Evolutionary conservation across 129 eudicot genomes (phyloP), one percentile per base, ranked within the genome.

Genomic region (Lactuca saligna): DNA sequence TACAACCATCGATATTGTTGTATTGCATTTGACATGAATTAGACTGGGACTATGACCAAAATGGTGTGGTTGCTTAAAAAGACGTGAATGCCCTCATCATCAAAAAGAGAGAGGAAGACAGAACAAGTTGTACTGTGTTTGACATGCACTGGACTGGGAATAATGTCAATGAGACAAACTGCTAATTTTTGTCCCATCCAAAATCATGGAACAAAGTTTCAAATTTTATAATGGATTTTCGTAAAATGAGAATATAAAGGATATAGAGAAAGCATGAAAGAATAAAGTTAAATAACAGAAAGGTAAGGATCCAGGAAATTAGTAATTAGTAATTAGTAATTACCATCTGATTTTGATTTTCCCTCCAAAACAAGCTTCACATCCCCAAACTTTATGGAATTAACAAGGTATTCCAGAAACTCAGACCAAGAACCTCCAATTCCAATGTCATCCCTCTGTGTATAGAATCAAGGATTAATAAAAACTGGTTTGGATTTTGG

Each of bases 361-460:
- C 89, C 93, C 46, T 84, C 95, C 76, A 91, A 55, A 79, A 78
- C 68, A 79, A 88, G 94, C 91, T 91, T 88, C 67, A 82, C 76
- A 71, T 91, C 91, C 50, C 85, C 90, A 34, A 85, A 84, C 75
- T 82, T 86, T 42, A 91, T 50, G 31, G 98, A 84, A 68, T 79
- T 73, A 37, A 71, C 72, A 46, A 88, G 56, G 72, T 86, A 91
- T 69, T 88, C 92, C 48, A 91, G 57, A 86, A 88, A 91, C 49
- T 91, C 97, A 6, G 91, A 86, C 96, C 96, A 88, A 2, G 96
- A 77, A 66, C 97, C 97, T 53, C 96, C 91, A 68, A 91, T 80
- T 70, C 97, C 97, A 74, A 69, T 82, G 42, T 70, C 80, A 65
- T 91, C 97, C 72, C 97, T 88, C 97, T 91, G 87, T 70, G 65